Conservation (phyloP, 2,329 filamentous ascomycete species). For the Colletotrichum endophyticum region DNA sequence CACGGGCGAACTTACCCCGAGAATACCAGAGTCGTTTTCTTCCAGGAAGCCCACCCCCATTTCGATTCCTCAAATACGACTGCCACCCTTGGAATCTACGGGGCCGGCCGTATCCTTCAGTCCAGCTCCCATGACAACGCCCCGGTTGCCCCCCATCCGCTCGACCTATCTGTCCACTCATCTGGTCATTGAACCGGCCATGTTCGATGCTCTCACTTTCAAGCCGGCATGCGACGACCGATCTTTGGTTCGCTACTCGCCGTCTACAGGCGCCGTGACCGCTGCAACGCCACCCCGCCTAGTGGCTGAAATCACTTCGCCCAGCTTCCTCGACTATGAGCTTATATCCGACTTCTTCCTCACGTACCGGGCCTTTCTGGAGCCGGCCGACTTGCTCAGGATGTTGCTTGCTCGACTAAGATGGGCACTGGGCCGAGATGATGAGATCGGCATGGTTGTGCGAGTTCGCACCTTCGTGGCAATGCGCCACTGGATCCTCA, state of each 20-base stretch:
- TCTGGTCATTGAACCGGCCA: conserved; percentile 68
- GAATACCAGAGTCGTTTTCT: conserved; percentile 29
- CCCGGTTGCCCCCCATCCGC: conserved; percentile 44
- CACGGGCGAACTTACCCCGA: conserved; percentile 33
- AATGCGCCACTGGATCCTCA: conserved; percentile 94
- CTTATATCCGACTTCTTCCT: conserved; percentile 97
- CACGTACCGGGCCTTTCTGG: conserved; percentile 88
- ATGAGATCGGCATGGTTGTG: conserved; percentile 92
- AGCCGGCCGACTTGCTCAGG: conserved; percentile 75
- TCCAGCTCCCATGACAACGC: conserved; percentile 30
- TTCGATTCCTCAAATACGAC: conserved; percentile 39
- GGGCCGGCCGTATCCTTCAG: conserved; percentile 23
- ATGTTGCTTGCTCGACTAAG: conserved; percentile 84
- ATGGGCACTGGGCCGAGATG: conserved; percentile 82
- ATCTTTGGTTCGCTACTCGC: conserved; percentile 81
- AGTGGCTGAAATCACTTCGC: conserved; percentile 95
- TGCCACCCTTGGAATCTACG: conserved; percentile 22
- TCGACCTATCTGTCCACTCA: conserved; percentile 55
- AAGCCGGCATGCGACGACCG: conserved; percentile 81
- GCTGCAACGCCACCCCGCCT: conserved; percentile 91
- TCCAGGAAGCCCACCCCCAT: conserved; percentile 42
- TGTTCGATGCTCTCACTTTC: conserved; percentile 83
- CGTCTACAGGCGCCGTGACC: conserved; percentile 73
- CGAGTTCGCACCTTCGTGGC: conserved; percentile 95
- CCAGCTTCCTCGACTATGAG: conserved; percentile 95